Percentiles rank a stretch among this genome's conserved stretches.
Conservation (phyloP, 345 rosid genomes). For the Noccaea bulbosa region DNA sequence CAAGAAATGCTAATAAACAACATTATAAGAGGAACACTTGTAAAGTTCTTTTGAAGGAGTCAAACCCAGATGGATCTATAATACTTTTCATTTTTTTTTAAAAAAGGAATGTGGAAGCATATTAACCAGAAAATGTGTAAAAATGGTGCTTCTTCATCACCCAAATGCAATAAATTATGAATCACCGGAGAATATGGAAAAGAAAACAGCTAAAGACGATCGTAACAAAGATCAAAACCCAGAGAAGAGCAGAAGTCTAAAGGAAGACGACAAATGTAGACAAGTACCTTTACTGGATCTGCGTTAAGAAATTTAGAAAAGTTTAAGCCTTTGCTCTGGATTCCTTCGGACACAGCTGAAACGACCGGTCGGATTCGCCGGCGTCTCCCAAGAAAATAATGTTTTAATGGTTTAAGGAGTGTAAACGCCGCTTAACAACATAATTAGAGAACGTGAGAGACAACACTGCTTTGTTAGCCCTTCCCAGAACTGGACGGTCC, state of each 20-base stretch:
- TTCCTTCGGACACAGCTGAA: constrained; percentile 35
- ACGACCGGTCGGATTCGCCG: constrained; percentile 36
- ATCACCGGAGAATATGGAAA: neutral
- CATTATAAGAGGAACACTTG: constrained; percentile 3
- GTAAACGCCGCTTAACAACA: constrained; percentile 31
- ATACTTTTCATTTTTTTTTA: neutral
- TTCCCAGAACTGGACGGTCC: constrained; percentile 29
- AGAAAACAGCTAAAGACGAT: constrained; percentile 19
- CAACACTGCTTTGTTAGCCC: constrained; percentile 30
- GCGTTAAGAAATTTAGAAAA: neutral
- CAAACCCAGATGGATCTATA: constrained; percentile 18
- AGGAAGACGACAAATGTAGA: constrained; percentile 10
- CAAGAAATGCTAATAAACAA: neutral
- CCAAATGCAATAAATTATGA: constrained; percentile 18
- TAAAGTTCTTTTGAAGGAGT: constrained; percentile 1
- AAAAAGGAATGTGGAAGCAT: neutral
- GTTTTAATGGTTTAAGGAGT: neutral
- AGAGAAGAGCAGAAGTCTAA: constrained; percentile 3
- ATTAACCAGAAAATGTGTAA: neutral
- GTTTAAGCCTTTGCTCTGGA: neutral
- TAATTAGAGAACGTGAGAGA: constrained; percentile 31
- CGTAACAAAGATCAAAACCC: neutral
- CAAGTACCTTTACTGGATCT: constrained; percentile 25
- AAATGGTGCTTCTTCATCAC: constrained; percentile 9
- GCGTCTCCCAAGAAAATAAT: constrained; percentile 25